Conservation (phyloP, 179 eudicot genomes). For the Beta lomatogona region DNA sequence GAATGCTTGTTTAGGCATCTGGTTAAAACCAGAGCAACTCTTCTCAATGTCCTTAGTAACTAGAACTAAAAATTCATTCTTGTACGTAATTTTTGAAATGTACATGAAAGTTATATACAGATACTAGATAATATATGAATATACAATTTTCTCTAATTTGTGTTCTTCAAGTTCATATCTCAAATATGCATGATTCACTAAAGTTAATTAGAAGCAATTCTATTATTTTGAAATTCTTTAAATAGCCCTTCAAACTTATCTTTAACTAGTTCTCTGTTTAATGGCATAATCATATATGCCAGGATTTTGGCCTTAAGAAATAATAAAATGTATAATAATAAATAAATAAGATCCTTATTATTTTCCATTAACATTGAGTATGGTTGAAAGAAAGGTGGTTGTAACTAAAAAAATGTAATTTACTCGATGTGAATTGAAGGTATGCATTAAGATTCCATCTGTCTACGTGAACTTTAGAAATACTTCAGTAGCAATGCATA, state of each 20-base stretch:
- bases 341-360: too few species aligned
- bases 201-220: too few species aligned
- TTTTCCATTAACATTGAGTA: too few species aligned
- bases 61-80: conserved; percentile 22
- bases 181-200: too few species aligned
- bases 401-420: too few species aligned
- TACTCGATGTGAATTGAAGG: background rate
- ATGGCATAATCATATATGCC: background rate
- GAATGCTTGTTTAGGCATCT: conserved; percentile 49
- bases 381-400: background rate
- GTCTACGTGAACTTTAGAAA: background rate
- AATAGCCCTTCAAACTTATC: too few species aligned
- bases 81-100: conserved; percentile 14
- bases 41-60: conserved; percentile 45
- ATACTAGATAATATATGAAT: background rate
- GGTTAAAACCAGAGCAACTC: conserved; percentile 48
- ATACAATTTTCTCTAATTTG: background rate
- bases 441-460: background rate
- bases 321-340: too few species aligned
- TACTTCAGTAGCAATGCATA: background rate
- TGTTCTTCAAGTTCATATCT: background rate
- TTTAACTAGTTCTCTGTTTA: background rate
- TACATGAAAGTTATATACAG: conserved; percentile 5
- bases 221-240: too few species aligned
- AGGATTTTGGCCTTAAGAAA: too few species aligned